These are phyloP conservation scores for Malus sieversii DNA, from an alignment of 306 rosid genomes.

Conservation along the genomic window DNA sequence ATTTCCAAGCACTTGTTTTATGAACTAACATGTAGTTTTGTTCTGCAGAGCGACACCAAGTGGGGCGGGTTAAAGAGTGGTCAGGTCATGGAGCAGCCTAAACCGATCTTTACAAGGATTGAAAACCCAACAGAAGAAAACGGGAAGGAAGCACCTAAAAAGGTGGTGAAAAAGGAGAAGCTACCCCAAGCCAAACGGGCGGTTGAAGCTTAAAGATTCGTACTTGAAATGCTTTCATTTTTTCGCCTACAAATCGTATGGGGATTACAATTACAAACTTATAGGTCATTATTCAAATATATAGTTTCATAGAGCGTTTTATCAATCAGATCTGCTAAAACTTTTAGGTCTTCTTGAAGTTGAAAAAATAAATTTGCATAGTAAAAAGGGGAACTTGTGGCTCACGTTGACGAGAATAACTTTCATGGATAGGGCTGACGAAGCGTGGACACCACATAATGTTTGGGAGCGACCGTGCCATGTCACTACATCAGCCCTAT, in stretches of 20 bases:
- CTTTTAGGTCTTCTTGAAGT: background rate
- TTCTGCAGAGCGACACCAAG: conserved; percentile 54
- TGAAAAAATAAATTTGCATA: background rate
- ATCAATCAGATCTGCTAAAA: background rate
- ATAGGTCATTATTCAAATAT: background rate
- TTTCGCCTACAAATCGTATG: background rate
- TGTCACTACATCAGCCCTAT: background rate
- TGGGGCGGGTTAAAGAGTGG: conserved; percentile 94
- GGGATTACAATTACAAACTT: background rate
- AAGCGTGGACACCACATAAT: background rate
- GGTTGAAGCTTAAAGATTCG: conserved; percentile 45
- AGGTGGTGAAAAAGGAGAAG: conserved; percentile 44
- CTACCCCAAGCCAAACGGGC: conserved; percentile 41
- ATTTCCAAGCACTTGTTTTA: conserved; percentile 11
- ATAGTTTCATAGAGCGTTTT: background rate
- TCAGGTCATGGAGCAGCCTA: conserved; percentile 75
- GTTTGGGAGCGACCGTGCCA: background rate
- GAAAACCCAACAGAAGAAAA: conserved; percentile 50
- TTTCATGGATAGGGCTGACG: background rate
- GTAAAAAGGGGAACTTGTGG: background rate
- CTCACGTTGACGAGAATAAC: background rate
- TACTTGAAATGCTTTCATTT: background rate
- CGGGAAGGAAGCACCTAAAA: conserved; percentile 28
- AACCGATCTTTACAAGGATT: conserved; percentile 76
- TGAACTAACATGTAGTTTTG: conserved; percentile 28